Evolutionary conservation across 1,284 basidiomycete genomes (phyloP).

Genomic region (Ceraceosorus guamensis): DNA sequence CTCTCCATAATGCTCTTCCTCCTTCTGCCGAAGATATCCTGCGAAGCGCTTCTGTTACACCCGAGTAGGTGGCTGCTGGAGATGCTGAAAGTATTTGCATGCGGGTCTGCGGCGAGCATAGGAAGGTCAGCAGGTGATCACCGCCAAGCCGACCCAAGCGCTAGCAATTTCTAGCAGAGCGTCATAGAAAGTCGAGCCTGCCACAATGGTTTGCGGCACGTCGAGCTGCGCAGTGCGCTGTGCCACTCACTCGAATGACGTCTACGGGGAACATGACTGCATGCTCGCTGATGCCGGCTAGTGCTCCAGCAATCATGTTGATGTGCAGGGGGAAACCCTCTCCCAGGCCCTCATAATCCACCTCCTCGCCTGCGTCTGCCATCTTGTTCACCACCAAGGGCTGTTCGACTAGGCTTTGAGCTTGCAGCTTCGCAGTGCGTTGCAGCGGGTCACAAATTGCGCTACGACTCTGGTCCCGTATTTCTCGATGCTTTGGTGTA

Average conservation of each 20-base stretch:
- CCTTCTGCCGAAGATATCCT: conserved; percentile 91
- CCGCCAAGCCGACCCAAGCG: too few relatives aligned
- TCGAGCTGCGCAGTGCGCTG: background rate
- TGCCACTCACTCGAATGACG: conserved; percentile 76
- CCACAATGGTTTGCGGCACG: background rate
- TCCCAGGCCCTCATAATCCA: conserved; percentile 46
- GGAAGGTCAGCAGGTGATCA: too few relatives aligned
- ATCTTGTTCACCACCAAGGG: too few relatives aligned
- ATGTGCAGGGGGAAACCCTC: conserved; percentile 52
- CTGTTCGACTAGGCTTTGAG: too few relatives aligned
- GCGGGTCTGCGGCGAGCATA: conserved; percentile 64
- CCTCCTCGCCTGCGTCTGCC: conserved; percentile 21
- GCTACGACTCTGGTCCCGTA: too few relatives aligned
- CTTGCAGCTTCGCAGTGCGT: too few relatives aligned
- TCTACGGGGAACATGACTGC: conserved; percentile 98
- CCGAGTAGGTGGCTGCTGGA: conserved; percentile 75
- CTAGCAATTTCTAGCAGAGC: too few relatives aligned
- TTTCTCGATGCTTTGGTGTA: too few relatives aligned
- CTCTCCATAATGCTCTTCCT: conserved; percentile 81
- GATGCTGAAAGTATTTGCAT: conserved; percentile 90
- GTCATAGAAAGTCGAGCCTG: too few relatives aligned
- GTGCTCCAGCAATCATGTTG: conserved; percentile 93
- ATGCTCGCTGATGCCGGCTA: conserved; percentile 98
- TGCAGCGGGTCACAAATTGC: too few relatives aligned
- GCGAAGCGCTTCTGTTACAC: conserved; percentile 76